phyloP scores from a whole-genome alignment of 768 basidiomycete genomes.

The Mycena venus region DNA sequence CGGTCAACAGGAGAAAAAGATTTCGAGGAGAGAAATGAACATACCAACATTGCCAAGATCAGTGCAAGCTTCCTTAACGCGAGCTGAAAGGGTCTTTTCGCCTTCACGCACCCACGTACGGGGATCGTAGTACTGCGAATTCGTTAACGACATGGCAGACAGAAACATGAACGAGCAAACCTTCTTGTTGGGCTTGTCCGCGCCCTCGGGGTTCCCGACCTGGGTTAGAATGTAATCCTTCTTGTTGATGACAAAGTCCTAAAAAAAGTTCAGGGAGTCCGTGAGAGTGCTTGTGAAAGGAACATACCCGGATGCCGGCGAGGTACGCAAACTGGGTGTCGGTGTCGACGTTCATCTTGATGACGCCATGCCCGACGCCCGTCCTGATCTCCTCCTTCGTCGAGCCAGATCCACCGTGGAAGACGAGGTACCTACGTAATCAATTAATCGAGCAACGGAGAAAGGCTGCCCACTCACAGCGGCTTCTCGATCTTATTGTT shows the following conservation, averaged over 20 bases:
- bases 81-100: slow-evolving; percentile 89
- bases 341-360: slow-evolving; percentile 99
- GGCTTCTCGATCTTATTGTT: slow-evolving; percentile 78
- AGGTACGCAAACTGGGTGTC: slow-evolving; percentile 96
- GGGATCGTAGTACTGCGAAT: slow-evolving; percentile 85
- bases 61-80: slow-evolving; percentile 93
- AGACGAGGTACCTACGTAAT: slow-evolving; percentile 88
- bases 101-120: slow-evolving; percentile 99
- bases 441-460: background rate
- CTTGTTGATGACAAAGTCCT: slow-evolving; percentile 91
- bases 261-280: slow-evolving; percentile 4
- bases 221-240: slow-evolving; percentile 90
- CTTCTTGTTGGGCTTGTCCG: slow-evolving; percentile 99
- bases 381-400: slow-evolving; percentile 95
- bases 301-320: slow-evolving; percentile 78
- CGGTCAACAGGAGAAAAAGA: background rate
- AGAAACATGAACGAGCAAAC: slow-evolving; percentile 48
- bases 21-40: background rate
- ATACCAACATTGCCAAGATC: slow-evolving; percentile 84
- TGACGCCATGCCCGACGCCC: slow-evolving; percentile 92
- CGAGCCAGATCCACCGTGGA: slow-evolving; percentile 99
- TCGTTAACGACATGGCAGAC: background rate
- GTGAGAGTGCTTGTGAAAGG: background rate
- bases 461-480: slow-evolving; percentile 69
- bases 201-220: slow-evolving; percentile 97